phyloP scores from a whole-genome alignment of 257 asterid species.

The Solanum medicagineum region DNA sequence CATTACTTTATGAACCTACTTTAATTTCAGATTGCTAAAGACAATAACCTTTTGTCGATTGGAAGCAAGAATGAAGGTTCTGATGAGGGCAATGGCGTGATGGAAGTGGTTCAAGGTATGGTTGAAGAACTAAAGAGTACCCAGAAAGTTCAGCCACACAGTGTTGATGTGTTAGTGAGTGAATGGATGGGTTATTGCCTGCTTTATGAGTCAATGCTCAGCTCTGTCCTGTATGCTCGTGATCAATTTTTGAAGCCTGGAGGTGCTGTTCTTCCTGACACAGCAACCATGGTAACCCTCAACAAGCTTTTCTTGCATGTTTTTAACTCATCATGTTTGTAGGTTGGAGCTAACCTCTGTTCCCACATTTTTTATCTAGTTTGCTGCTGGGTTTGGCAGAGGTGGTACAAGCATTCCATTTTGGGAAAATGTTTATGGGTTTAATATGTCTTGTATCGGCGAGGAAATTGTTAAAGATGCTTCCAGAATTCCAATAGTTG shows the following conservation, averaged over 20 bases:
- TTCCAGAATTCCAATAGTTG: constrained; percentile 64
- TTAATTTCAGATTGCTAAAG: constrained; percentile 58
- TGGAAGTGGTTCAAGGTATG: constrained; percentile 81
- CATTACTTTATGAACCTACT: not conserved
- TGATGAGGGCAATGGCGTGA: constrained; percentile 23
- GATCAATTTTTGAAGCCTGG: constrained; percentile 95
- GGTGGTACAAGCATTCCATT: constrained; percentile 83
- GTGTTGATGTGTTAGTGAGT: constrained; percentile 74
- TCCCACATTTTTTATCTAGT: constrained; percentile 21
- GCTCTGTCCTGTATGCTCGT: constrained; percentile 81
- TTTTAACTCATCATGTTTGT: not conserved
- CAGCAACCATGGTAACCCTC: constrained; percentile 71
- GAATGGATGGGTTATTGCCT: constrained; percentile 99
- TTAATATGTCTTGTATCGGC: constrained; percentile 79
- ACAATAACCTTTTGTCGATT: constrained; percentile 36
- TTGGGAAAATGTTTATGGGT: constrained; percentile 92
- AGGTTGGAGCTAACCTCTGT: not conserved
- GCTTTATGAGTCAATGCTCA: constrained; percentile 90
- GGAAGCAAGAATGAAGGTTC: constrained; percentile 12
- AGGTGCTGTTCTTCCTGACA: constrained; percentile 93
- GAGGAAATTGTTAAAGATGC: constrained; percentile 61
- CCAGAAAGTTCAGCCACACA: constrained; percentile 37
- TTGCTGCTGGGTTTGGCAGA: constrained; percentile 90
- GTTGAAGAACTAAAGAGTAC: constrained; percentile 59
- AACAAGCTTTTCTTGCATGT: constrained; percentile 1